Conservation (phyloP, 371 early-diverging fungal species). For the Mucor racemosus region DNA sequence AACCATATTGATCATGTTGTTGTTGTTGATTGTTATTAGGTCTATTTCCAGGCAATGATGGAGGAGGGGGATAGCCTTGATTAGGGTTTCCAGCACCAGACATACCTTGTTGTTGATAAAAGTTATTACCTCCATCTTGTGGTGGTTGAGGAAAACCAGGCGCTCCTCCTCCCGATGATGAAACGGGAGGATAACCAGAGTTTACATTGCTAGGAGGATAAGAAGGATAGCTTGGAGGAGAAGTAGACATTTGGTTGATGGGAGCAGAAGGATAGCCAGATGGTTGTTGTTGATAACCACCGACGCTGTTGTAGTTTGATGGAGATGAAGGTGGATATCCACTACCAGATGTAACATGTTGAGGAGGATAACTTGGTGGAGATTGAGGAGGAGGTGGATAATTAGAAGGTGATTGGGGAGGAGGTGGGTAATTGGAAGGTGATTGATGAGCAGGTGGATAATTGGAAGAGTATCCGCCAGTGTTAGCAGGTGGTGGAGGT, state of each 20-base stretch:
- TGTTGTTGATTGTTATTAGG: conserved; percentile 3
- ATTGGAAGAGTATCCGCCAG: background rate
- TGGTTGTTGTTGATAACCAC: background rate
- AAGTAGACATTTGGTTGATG: background rate
- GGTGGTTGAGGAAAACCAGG: conserved; percentile 4
- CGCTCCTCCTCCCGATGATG: conserved; percentile 1
- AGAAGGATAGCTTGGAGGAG: conserved; percentile 10
- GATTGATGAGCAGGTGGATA: conserved; percentile 14
- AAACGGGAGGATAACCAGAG: conserved; percentile 20
- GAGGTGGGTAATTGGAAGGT: conserved; percentile 4
- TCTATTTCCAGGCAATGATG: conserved; percentile 13
- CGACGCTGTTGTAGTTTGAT: background rate
- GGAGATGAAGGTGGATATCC: conserved; percentile 7
- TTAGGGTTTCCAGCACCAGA: background rate
- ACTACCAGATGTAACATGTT: background rate
- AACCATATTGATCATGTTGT: conserved; percentile 23
- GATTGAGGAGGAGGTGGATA: conserved; percentile 20
- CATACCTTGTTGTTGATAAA: conserved; percentile 9
- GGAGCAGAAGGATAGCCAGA: conserved; percentile 13
- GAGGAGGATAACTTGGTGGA: conserved; percentile 8
- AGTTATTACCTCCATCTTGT: background rate
- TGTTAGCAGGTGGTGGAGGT: conserved; percentile 17
- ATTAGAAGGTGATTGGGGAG: too few relatives aligned
- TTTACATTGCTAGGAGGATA: conserved; percentile 10
- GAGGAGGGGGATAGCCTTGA: conserved; percentile 11